Evolutionary conservation across 1,284 basidiomycete species (phyloP), one percentile per base, ranked within the genome.

Genomic region (Rhodotorula sp.): DNA sequence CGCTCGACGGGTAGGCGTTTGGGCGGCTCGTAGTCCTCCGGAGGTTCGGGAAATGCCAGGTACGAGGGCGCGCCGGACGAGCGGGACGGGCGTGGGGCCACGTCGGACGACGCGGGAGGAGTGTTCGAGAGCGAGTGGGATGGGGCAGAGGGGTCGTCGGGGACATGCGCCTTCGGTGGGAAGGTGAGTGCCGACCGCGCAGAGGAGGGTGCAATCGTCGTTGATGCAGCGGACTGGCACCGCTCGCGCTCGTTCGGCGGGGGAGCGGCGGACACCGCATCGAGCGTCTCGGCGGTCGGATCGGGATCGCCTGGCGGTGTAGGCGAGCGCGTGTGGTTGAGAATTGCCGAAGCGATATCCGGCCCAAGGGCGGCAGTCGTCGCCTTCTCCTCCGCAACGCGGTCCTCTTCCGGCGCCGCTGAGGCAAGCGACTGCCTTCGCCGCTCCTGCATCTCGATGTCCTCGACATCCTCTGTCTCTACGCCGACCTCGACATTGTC

Each of bases 31-130:
- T 69, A 74, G 41, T 69, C 67, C 29, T 70, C 66, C 2, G 66
- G 61, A n/a, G 75, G 75, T 13, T 72, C 67, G 29, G 75, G 68
- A 29, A 76, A 76, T 54, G 74, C 57, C 19, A 76, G 50, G 62
- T 65, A 74, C 2, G 72, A 71, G 3, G 50, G 50, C 15, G 57
- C 50, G 15, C 36, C 34, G 15, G 66, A 55, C 6, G 57, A 53
- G n/a, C 34, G 46, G 7, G 67, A 66, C 19, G 44, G n/a, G 13
- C 66, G 64, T 4, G 34, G 44, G 32, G 32, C 32, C 3, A 27
- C 29, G 25, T 48, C 27, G 22, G 37, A 25, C 34, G 32, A 12
- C 10, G 37, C 6, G 32, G 51, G 25, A 36, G 32, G 27, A 39
- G 48, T 17, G 10, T 32, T 6, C 22, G 56, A 29, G 36, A 27